Evolutionary conservation across 2,329 filamentous ascomycete species (phyloP).

Genomic region (Tothia fuscella): DNA sequence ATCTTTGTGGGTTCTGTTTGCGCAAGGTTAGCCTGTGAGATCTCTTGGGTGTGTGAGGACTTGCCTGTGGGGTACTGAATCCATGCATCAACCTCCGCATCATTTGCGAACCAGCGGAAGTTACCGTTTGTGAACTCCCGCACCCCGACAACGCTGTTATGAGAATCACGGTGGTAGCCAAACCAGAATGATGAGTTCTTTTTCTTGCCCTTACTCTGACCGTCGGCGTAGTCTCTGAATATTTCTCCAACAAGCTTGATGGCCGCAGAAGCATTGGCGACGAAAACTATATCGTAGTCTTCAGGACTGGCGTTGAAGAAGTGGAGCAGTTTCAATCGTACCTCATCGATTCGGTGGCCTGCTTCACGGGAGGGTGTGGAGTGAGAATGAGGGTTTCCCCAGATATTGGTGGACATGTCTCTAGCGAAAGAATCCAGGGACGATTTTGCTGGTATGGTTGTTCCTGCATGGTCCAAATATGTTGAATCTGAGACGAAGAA

Average conservation of each 20-base stretch:
- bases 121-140: conserved; percentile 21
- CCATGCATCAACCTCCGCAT: conserved; percentile 31
- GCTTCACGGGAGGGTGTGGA: conserved; percentile 47
- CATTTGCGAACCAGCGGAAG: conserved; percentile 27
- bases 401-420: conserved; percentile 45
- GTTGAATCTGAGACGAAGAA: conserved; percentile 14
- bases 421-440: conserved; percentile 43
- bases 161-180: conserved; percentile 48
- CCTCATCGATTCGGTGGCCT: conserved; percentile 44
- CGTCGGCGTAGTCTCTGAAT: conserved; percentile 40
- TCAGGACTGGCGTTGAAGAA: conserved; percentile 48
- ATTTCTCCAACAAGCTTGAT: conserved; percentile 50
- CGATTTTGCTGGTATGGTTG: conserved; percentile 34
- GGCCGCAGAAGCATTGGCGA: conserved; percentile 50
- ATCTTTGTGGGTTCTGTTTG: conserved; percentile 13
- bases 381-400: conserved; percentile 57
- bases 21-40: conserved; percentile 20
- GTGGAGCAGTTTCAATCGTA: conserved; percentile 40
- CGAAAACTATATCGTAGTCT: conserved; percentile 51
- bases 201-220: conserved; percentile 16
- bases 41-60: conserved; percentile 18
- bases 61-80: conserved; percentile 32
- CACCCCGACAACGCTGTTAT: conserved; percentile 43
- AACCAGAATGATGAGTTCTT: conserved; percentile 36
- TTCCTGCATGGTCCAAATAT: conserved; percentile 45